A percentile compares a stretch with the other conserved stretches of the same genome.
Evolutionary conservation across 2,329 filamentous ascomycete species (phyloP).

Genomic region (Aureobasidium sp.): DNA sequence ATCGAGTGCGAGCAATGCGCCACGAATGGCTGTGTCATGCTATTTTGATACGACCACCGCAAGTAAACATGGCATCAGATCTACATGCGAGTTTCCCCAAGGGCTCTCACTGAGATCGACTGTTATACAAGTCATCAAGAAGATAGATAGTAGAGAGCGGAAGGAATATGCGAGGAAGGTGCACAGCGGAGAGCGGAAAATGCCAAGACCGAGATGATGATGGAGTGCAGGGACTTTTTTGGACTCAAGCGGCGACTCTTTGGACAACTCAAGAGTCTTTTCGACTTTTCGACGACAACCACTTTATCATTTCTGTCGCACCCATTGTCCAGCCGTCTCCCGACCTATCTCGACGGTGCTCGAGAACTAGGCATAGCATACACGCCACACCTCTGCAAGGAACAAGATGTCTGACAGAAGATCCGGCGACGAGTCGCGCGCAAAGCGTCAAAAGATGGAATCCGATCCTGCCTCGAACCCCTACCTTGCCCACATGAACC

Average conservation of each 20-base stretch:
- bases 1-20: neutral
- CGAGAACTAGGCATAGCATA: neutral
- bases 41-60: neutral
- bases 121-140: too few species aligned
- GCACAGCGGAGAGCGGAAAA: neutral
- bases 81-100: too few species aligned
- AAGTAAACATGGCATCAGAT: neutral
- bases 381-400: neutral
- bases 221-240: slow-evolving; percentile 15
- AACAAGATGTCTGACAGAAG: slow-evolving; percentile 50
- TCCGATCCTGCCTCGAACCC: slow-evolving; percentile 61
- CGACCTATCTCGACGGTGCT: neutral
- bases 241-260: slow-evolving; percentile 5
- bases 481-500: slow-evolving; percentile 86
- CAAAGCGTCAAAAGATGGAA: slow-evolving; percentile 50
- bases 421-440: slow-evolving; percentile 43
- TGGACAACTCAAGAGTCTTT: neutral
- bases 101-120: too few species aligned
- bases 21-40: neutral
- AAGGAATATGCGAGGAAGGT: neutral
- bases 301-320: neutral
- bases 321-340: neutral
- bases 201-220: slow-evolving; percentile 5
- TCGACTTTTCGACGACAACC: slow-evolving; percentile 1
- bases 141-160: neutral